Conservation (phyloP, 1,284 basidiomycete species). For the Polyporus tsugae region DNA sequence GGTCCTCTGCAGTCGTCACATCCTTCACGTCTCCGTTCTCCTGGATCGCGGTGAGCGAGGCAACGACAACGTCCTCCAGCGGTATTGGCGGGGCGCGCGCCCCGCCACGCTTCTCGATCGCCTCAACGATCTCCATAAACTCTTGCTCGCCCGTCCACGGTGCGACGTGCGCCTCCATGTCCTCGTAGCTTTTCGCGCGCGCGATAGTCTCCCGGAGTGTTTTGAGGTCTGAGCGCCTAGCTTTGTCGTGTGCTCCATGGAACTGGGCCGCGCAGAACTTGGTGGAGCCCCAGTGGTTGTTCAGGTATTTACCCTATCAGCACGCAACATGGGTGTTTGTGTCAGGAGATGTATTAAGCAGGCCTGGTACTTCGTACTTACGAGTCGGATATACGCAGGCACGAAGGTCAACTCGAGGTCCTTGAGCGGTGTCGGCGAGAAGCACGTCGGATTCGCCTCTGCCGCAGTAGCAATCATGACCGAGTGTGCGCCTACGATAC, state of each 20-base stretch:
- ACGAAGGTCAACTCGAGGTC: constrained; percentile 79
- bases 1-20: not conserved
- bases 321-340: not conserved
- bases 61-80: constrained; percentile 18
- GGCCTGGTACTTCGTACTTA: constrained; percentile 53
- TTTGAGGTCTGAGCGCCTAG: constrained; percentile 68
- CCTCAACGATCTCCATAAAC: constrained; percentile 60
- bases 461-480: constrained; percentile 97
- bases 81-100: constrained; percentile 32
- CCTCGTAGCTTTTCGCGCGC: constrained; percentile 73
- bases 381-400: constrained; percentile 81
- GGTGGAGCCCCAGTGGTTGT: constrained; percentile 87
- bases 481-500: constrained; percentile 77
- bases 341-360: not conserved
- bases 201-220: constrained; percentile 62
- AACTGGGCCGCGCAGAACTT: constrained; percentile 92
- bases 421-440: constrained; percentile 71
- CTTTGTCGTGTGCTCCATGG: constrained; percentile 63
- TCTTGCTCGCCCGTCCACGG: constrained; percentile 70
- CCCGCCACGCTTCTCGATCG: constrained; percentile 56
- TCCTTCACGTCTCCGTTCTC: not conserved
- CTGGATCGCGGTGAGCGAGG: not conserved
- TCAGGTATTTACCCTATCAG: constrained; percentile 67
- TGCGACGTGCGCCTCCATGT: constrained; percentile 61
- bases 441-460: constrained; percentile 92